Evolutionary conservation across 768 basidiomycete genomes (phyloP).

Genomic region (Krasilnikovozyma curviuscula): DNA sequence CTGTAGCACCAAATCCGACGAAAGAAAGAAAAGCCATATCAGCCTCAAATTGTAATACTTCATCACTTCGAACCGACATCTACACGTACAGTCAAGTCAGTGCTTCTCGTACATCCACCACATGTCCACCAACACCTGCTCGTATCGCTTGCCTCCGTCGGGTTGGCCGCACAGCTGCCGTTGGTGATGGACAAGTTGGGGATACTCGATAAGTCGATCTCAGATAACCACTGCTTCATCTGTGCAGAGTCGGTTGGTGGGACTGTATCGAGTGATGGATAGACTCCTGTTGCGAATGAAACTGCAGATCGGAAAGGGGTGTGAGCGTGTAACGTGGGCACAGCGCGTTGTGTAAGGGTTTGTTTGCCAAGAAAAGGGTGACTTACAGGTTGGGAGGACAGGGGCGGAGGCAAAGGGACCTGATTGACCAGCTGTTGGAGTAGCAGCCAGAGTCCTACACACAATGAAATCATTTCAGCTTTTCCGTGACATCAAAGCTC

Average conservation of each 20-base stretch:
- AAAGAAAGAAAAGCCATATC: neutral
- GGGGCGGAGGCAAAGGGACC: slow-evolving; percentile 1
- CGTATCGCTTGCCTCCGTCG: slow-evolving; percentile 34
- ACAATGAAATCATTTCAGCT: neutral
- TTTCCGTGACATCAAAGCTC: neutral
- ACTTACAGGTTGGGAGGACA: neutral
- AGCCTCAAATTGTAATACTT: no score
- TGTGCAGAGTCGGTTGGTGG: slow-evolving; percentile 21
- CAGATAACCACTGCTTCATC: slow-evolving; percentile 21
- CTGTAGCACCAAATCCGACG: neutral
- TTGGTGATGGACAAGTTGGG: slow-evolving; percentile 18
- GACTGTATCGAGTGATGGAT: slow-evolving; percentile 21
- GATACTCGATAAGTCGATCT: slow-evolving; percentile 19
- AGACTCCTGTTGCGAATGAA: slow-evolving; percentile 1
- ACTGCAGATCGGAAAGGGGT: neutral
- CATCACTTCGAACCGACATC: no score
- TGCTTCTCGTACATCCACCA: slow-evolving; percentile 44
- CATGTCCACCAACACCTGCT: slow-evolving; percentile 66
- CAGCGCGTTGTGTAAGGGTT: neutral
- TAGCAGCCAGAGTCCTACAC: neutral
- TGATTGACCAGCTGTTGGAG: neutral
- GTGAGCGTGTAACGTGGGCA: neutral
- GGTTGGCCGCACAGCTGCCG: slow-evolving; percentile 40
- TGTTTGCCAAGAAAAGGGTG: neutral
- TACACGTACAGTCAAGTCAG: slow-evolving; percentile 37